Conservation (phyloP, 2,329 filamentous ascomycete species). For the Ceratocystis ficicola region DNA sequence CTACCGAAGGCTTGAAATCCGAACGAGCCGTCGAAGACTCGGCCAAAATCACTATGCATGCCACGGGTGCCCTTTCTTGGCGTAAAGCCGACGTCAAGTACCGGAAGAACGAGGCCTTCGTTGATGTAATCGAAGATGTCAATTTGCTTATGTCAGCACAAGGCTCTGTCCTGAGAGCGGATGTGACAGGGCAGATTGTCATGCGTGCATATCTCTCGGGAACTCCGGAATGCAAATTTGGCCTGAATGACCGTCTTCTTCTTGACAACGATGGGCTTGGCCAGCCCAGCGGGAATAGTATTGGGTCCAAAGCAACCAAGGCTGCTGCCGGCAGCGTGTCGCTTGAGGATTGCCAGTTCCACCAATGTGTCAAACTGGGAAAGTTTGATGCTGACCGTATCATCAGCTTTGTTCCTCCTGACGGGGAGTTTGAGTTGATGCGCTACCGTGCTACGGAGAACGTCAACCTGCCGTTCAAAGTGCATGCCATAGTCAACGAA, state of each 20-base stretch:
- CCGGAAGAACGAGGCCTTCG: constrained; percentile 97
- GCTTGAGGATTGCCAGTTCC: constrained; percentile 95
- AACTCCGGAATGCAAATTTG: constrained; percentile 97
- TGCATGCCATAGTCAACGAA: constrained; percentile 97
- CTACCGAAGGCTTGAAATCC: constrained; percentile 94
- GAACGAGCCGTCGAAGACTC: constrained; percentile 79
- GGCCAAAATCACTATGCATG: constrained; percentile 98
- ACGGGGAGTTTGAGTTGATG: constrained; percentile 98
- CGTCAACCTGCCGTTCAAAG: constrained; percentile 96
- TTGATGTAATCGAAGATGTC: constrained; percentile 98
- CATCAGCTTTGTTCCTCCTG: constrained; percentile 91
- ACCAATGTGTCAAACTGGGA: constrained; percentile 94
- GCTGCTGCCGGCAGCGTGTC: constrained; percentile 92
- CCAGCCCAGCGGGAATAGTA: constrained; percentile 52
- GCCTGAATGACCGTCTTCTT: constrained; percentile 85
- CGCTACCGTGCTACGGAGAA: constrained; percentile 96
- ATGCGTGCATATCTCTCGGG: constrained; percentile 97
- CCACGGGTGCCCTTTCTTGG: constrained; percentile 93
- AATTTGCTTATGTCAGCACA: constrained; percentile 98
- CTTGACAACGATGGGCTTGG: constrained; percentile 56
- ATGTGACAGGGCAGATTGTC: constrained; percentile 93
- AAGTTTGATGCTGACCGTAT: constrained; percentile 95
- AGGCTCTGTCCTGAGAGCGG: constrained; percentile 83
- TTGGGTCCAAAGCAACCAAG: constrained; percentile 80
- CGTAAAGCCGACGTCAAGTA: constrained; percentile 96